phyloP scores from a whole-genome alignment of 345 rosid genomes.

The Theobroma cacao region DNA sequence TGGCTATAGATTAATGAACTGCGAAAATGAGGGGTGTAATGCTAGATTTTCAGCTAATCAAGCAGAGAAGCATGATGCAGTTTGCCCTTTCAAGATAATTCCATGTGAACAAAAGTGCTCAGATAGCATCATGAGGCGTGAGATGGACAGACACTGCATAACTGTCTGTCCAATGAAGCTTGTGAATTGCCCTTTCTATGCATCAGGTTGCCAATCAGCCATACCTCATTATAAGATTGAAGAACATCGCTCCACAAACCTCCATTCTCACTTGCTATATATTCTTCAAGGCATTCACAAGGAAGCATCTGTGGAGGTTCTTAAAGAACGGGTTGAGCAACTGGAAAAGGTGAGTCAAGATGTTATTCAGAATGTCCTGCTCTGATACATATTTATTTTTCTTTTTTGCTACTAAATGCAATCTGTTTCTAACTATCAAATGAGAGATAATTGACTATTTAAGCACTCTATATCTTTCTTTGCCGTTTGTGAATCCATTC shows the following conservation, averaged over 20 bases:
- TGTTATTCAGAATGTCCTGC: not conserved
- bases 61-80: slow-evolving; percentile 59
- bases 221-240: slow-evolving; percentile 51
- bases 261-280: slow-evolving; percentile 58
- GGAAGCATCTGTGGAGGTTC: slow-evolving; percentile 54
- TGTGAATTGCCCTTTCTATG: slow-evolving; percentile 74
- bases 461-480: not conserved
- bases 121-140: slow-evolving; percentile 63
- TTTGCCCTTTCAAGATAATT: slow-evolving; percentile 80
- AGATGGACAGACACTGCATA: slow-evolving; percentile 90
- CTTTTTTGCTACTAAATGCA: not conserved
- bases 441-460: not conserved
- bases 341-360: slow-evolving; percentile 46
- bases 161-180: slow-evolving; percentile 86
- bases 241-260: slow-evolving; percentile 47
- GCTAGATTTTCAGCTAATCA: slow-evolving; percentile 50
- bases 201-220: slow-evolving; percentile 64
- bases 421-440: not conserved
- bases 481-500: not conserved
- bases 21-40: slow-evolving; percentile 69
- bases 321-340: slow-evolving; percentile 50
- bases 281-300: slow-evolving; percentile 57
- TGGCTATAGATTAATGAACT: slow-evolving; percentile 59
- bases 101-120: slow-evolving; percentile 82
- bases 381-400: not conserved